These are phyloP conservation scores for Hebeloma cylindrosporum DNA, from an alignment of 768 basidiomycete species.

Conservation along the genomic window DNA sequence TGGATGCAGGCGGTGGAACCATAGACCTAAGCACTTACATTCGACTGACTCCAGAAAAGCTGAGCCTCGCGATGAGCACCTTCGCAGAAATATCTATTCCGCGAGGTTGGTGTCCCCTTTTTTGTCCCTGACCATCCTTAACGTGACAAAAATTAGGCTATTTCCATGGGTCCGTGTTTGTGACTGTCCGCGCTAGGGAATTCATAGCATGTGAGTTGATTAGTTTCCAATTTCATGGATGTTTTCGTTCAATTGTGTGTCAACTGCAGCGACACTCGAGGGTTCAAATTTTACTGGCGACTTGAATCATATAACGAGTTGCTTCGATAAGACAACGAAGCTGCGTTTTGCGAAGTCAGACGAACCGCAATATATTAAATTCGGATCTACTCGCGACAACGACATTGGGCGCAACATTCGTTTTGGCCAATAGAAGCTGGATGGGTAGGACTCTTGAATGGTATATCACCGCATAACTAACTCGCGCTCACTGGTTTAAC, in stretches of 20 bases:
- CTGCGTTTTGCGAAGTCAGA: constrained; percentile 34
- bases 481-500: too few species aligned
- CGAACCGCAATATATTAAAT: constrained; percentile 44
- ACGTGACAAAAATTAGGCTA: constrained; percentile 32
- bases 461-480: too few species aligned
- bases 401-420: constrained; percentile 39
- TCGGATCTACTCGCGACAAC: constrained; percentile 42
- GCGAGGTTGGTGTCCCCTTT: constrained; percentile 34
- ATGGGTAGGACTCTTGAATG: constrained; percentile 25
- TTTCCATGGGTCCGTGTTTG: constrained; percentile 44
- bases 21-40: constrained; percentile 57
- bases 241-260: not conserved
- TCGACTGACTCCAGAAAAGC: too few species aligned
- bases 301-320: constrained; percentile 36
- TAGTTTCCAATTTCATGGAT: not conserved
- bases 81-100: constrained; percentile 50
- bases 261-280: too few species aligned
- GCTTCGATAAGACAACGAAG: constrained; percentile 49
- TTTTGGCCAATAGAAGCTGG: constrained; percentile 47
- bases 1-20: constrained; percentile 64
- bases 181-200: constrained; percentile 10
- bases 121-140: not conserved
- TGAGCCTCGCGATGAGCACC: constrained; percentile 17
- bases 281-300: constrained; percentile 13
- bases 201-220: constrained; percentile 13